phyloP scores from a whole-genome alignment of 495 filamentous ascomycete genomes.

The Aspergillus homomorphus region DNA sequence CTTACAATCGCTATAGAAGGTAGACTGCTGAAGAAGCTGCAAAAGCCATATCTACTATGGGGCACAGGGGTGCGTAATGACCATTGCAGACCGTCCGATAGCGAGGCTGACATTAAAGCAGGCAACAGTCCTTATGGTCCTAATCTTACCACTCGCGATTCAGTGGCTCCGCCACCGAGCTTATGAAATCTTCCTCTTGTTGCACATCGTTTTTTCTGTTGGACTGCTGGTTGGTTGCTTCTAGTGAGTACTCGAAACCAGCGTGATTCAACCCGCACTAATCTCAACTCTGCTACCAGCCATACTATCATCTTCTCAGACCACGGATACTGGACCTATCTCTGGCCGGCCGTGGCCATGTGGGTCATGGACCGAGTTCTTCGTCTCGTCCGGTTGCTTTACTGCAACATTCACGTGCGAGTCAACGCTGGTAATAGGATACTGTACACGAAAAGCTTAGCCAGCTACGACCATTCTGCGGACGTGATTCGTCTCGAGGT shows the following conservation, averaged over 20 bases:
- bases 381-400: conserved; percentile 44
- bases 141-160: conserved; percentile 44
- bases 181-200: conserved; percentile 54
- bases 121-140: conserved; percentile 48
- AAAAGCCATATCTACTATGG: conserved; percentile 37
- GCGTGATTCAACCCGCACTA: neutral
- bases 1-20: conserved; percentile 20
- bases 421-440: conserved; percentile 16
- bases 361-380: conserved; percentile 52
- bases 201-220: conserved; percentile 52
- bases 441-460: conserved; percentile 29
- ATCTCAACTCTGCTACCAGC: conserved; percentile 22
- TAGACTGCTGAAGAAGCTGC: conserved; percentile 30
- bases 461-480: conserved; percentile 45
- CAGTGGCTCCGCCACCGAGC: conserved; percentile 43
- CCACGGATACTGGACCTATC: conserved; percentile 48
- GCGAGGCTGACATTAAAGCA: conserved; percentile 18
- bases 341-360: conserved; percentile 50
- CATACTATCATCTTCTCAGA: conserved; percentile 49
- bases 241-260: conserved; percentile 36
- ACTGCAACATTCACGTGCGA: conserved; percentile 44
- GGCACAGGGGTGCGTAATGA: conserved; percentile 30
- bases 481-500: conserved; percentile 52
- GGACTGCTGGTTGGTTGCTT: conserved; percentile 50
- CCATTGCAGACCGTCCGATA: neutral